Percentiles rank a stretch among this genome's conserved stretches.
Conservation (phyloP, 2,329 filamentous ascomycete species). For the Graphiopsis chlorocephala region DNA sequence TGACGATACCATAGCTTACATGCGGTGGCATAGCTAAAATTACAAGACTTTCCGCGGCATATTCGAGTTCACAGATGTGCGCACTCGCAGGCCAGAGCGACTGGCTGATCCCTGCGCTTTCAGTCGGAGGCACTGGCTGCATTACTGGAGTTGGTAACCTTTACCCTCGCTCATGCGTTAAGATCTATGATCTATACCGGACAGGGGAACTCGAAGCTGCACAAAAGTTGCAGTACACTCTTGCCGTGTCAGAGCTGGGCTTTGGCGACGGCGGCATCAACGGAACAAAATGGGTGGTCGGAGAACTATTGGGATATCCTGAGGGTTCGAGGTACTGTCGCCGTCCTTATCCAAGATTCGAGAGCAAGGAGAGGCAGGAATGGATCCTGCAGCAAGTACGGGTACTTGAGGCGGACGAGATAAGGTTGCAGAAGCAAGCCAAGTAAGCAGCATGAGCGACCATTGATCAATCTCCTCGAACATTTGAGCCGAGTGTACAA, state of each 20-base stretch:
- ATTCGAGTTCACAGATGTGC: slow-evolving; percentile 38
- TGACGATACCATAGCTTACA: slow-evolving; percentile 26
- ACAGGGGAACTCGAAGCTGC: slow-evolving; percentile 45
- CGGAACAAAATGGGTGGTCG: slow-evolving; percentile 60
- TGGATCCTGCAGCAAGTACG: slow-evolving; percentile 43
- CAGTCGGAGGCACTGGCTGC: slow-evolving; percentile 57
- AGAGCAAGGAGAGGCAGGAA: slow-evolving; percentile 44
- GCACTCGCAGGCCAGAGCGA: slow-evolving; percentile 45
- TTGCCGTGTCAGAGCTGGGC: slow-evolving; percentile 55
- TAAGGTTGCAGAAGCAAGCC: slow-evolving; percentile 23
- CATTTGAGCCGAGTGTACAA: background rate
- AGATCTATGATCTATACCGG: slow-evolving; percentile 18
- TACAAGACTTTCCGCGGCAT: slow-evolving; percentile 38
- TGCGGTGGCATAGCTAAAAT: slow-evolving; percentile 44
- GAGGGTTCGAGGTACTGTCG: slow-evolving; percentile 52
- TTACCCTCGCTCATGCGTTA: slow-evolving; percentile 54
- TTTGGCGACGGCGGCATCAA: slow-evolving; percentile 60
- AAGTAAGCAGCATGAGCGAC: background rate
- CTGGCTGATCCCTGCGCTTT: slow-evolving; percentile 55
- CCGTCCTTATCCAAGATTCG: slow-evolving; percentile 53
- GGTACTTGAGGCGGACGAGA: slow-evolving; percentile 33
- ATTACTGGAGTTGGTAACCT: slow-evolving; percentile 64
- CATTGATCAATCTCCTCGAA: background rate
- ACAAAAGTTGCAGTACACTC: slow-evolving; percentile 49
- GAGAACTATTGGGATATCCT: slow-evolving; percentile 53